Conservation (phyloP, 2,329 filamentous ascomycete species). For the Triangularia verruculosa region DNA sequence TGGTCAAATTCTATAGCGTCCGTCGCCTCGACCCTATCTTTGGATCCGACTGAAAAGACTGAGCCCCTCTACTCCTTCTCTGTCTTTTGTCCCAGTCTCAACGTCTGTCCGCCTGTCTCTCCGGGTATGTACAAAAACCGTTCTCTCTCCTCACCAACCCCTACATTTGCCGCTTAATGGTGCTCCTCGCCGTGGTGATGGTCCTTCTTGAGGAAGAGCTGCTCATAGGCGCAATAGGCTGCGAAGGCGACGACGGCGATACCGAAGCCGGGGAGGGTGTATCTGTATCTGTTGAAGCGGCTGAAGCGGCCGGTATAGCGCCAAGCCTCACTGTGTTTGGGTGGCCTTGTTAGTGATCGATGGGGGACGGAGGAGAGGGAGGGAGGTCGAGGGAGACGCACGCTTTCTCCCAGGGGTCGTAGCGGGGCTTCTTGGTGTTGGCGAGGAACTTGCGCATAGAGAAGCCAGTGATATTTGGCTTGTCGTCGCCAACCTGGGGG, state of each 20-base stretch:
- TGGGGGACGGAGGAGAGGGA: background rate
- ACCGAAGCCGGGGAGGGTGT: conserved; percentile 83
- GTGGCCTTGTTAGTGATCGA: background rate
- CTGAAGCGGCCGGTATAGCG: conserved; percentile 87
- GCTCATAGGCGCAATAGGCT: conserved; percentile 85
- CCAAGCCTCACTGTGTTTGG: conserved; percentile 77
- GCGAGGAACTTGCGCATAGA: conserved; percentile 76
- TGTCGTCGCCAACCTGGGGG: conserved; percentile 40
- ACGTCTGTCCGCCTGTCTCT: background rate
- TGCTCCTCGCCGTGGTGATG: conserved; percentile 40
- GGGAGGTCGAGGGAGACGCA: conserved; percentile 40
- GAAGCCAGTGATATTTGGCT: conserved; percentile 88
- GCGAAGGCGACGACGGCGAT: conserved; percentile 90
- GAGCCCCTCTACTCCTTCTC: background rate
- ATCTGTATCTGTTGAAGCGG: conserved; percentile 84
- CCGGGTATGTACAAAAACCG: conserved; percentile 15
- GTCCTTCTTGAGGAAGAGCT: conserved; percentile 77
- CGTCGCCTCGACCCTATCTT: background rate
- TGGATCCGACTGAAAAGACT: background rate
- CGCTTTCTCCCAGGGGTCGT: conserved; percentile 66
- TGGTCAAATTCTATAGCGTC: background rate
- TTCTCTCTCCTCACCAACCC: conserved; percentile 23
- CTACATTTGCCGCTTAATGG: conserved; percentile 43
- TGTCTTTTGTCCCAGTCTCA: background rate
- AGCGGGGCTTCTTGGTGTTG: conserved; percentile 60